These are phyloP conservation scores for Mortierella sp. DNA, from an alignment of 371 early-diverging fungal genomes.

Conservation along the genomic window DNA sequence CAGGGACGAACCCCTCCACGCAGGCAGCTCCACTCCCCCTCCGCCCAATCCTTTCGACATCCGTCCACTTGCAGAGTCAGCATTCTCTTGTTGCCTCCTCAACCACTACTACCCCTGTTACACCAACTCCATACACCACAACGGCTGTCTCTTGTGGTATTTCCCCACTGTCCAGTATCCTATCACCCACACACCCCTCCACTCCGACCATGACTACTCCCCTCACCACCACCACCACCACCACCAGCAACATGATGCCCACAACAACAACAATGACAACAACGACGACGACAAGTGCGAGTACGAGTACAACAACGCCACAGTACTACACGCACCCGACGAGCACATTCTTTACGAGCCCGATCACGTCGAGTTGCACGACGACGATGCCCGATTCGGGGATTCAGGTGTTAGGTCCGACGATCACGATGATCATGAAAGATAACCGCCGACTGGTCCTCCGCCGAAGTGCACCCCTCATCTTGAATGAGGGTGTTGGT, in stretches of 20 bases:
- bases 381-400: slow-evolving; percentile 48
- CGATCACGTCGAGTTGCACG: slow-evolving; percentile 37
- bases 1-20: neutral
- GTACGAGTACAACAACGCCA: neutral
- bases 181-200: neutral
- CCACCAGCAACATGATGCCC: neutral
- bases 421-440: slow-evolving; percentile 46
- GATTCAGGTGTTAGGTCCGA: slow-evolving; percentile 31
- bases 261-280: slow-evolving; percentile 8
- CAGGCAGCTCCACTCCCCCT: neutral
- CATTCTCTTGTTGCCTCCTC: neutral
- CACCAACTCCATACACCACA: neutral
- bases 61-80: neutral
- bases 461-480: slow-evolving; percentile 38
- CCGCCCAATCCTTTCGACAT: neutral
- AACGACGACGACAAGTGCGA: neutral
- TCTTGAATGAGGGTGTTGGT: slow-evolving; percentile 44
- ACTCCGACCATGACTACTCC: neutral
- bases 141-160: neutral
- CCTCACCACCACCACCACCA: neutral
- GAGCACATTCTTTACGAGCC: slow-evolving; percentile 39
- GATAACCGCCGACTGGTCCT: slow-evolving; percentile 33
- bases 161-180: neutral
- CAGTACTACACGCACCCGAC: slow-evolving; percentile 22
- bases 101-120: neutral